phyloP scores from a whole-genome alignment of 495 filamentous ascomycete species.

The Chaetomium fimeti region DNA sequence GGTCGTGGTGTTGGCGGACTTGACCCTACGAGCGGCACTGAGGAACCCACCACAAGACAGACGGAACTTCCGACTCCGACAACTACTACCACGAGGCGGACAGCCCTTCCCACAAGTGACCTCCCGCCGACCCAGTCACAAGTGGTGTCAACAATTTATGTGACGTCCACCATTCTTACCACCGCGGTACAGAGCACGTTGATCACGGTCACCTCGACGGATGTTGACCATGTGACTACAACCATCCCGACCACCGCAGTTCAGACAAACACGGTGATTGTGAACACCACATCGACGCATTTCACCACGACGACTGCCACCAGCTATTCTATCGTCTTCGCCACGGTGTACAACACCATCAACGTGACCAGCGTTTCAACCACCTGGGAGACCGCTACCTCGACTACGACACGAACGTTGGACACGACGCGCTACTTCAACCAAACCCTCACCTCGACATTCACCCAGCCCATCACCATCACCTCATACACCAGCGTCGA shows the following conservation, averaged over 20 bases:
- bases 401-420: not conserved
- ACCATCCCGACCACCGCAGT: not conserved
- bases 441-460: not conserved
- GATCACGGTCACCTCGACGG: not conserved
- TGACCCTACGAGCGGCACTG: not conserved
- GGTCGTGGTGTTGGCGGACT: not conserved
- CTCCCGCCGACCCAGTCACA: not conserved
- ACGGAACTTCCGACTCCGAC: not conserved
- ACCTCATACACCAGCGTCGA: not conserved
- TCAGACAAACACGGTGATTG: not conserved
- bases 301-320: conserved; percentile 3
- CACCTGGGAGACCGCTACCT: not conserved
- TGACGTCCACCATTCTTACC: not conserved
- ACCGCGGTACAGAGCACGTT: not conserved
- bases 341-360: conserved; percentile 10
- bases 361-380: conserved; percentile 10
- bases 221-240: not conserved
- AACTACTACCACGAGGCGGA: not conserved
- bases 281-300: not conserved
- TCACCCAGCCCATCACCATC: not conserved
- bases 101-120: not conserved
- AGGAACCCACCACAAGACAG: not conserved
- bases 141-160: not conserved
- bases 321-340: conserved; percentile 11
- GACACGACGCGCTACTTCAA: not conserved